Percentiles rank a stretch among this genome's conserved stretches.
These are phyloP conservation scores for Aspergillus texensis DNA, from an alignment of 2,329 filamentous ascomycete genomes.

Conservation along the genomic window DNA sequence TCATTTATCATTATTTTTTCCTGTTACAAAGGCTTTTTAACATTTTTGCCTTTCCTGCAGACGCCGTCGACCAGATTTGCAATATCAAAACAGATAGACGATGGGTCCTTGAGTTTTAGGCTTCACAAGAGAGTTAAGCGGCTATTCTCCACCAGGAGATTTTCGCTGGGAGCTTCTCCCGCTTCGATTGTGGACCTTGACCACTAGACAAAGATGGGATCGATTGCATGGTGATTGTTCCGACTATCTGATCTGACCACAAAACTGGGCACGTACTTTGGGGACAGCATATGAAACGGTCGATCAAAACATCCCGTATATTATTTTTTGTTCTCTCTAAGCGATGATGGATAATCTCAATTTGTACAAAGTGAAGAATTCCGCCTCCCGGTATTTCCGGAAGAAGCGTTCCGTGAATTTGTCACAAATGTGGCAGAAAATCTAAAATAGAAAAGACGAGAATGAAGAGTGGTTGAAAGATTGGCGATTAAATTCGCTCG, in stretches of 20 bases:
- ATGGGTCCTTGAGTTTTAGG: conserved; percentile 21
- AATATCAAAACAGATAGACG: background rate
- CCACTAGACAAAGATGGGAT: conserved; percentile 17
- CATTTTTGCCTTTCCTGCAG: background rate
- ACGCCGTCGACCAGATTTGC: background rate
- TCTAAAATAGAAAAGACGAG: background rate
- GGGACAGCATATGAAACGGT: background rate
- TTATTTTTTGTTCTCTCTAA: background rate
- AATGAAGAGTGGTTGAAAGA: background rate
- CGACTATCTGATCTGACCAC: conserved; percentile 18
- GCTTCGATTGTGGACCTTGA: conserved; percentile 41
- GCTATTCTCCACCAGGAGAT: conserved; percentile 34
- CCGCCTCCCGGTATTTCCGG: conserved; percentile 7
- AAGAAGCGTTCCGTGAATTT: conserved; percentile 9
- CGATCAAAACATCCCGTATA: background rate
- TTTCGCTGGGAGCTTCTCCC: conserved; percentile 42
- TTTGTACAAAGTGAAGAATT: background rate
- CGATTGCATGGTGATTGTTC: conserved; percentile 10
- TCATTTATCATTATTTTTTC: no score
- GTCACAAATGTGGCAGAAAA: conserved; percentile 10
- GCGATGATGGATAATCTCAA: background rate
- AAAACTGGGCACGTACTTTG: background rate
- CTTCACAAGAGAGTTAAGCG: conserved; percentile 19
- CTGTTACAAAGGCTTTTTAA: background rate
- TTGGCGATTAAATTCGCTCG: conserved; percentile 1